Conservation (phyloP, 257 asterid genomes). For the Schizonepeta tenuifolia region DNA sequence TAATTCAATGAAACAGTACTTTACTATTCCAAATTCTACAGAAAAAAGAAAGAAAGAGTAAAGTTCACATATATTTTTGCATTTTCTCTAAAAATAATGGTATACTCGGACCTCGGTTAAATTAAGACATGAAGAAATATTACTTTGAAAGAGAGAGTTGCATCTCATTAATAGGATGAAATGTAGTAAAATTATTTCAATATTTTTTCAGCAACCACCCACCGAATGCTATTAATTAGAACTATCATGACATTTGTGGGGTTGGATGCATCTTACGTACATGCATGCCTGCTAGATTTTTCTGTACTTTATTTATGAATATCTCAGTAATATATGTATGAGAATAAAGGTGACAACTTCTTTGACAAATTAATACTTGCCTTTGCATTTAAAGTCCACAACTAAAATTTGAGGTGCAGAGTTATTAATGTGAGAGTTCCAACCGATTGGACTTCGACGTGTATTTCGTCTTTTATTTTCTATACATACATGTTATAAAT, state of each 20-base stretch:
- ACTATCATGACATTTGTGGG: not conserved
- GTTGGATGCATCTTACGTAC: not conserved
- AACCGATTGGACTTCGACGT: not conserved
- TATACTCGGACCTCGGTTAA: no score
- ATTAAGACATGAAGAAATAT: no score
- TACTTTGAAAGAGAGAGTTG: no score
- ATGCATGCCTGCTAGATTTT: not conserved
- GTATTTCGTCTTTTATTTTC: not conserved
- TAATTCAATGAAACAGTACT: no score
- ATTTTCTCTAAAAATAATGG: no score
- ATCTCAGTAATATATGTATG: not conserved
- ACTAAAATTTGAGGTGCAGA: constrained; percentile 16
- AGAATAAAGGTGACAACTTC: not conserved
- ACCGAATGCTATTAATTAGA: constrained; percentile 9
- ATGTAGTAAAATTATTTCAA: not conserved
- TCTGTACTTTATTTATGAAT: not conserved
- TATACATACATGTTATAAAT: no score
- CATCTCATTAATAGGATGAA: not conserved
- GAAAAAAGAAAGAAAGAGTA: no score
- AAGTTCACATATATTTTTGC: no score
- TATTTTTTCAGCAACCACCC: constrained; percentile 19
- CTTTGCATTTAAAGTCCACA: constrained; percentile 21
- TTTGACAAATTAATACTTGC: constrained; percentile 4
- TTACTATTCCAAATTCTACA: no score
- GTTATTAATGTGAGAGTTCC: not conserved